These are phyloP conservation scores for Microdochium trichocladiopsis DNA, from an alignment of 2,329 filamentous ascomycete genomes.

Conservation along the genomic window DNA sequence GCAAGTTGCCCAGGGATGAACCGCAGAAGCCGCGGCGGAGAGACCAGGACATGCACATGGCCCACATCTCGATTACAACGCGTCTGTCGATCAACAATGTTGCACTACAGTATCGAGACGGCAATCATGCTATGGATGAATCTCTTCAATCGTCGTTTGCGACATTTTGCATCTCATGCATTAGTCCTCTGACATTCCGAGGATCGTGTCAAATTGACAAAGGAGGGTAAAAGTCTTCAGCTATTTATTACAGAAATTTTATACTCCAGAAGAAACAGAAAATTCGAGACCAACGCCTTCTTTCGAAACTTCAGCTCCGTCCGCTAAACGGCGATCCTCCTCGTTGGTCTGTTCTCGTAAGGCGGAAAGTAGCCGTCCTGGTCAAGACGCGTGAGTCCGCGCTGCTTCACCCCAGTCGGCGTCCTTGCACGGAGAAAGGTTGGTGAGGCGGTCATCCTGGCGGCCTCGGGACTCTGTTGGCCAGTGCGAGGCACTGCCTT, in stretches of 20 bases:
- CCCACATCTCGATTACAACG: no score
- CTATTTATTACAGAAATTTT: not conserved
- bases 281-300: not conserved
- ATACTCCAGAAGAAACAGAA: not conserved
- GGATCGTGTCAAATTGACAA: not conserved
- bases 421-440: constrained; percentile 43
- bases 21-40: no score
- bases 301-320: not conserved
- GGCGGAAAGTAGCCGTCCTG: constrained; percentile 36
- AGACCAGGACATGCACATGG: no score
- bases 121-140: no score
- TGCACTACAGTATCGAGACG: no score
- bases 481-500: constrained; percentile 10
- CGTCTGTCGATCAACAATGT: no score
- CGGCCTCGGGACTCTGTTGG: constrained; percentile 19
- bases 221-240: no score
- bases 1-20: no score
- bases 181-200: no score
- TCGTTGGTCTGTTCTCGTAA: constrained; percentile 8
- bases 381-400: constrained; percentile 20
- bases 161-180: no score
- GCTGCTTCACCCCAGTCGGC: constrained; percentile 26
- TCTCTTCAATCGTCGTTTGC: no score
- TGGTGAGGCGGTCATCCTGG: constrained; percentile 25
- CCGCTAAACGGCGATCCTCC: constrained; percentile 5